phyloP scores from a whole-genome alignment of 2,329 filamentous ascomycete genomes.

The Scedosporium minutisporum region DNA sequence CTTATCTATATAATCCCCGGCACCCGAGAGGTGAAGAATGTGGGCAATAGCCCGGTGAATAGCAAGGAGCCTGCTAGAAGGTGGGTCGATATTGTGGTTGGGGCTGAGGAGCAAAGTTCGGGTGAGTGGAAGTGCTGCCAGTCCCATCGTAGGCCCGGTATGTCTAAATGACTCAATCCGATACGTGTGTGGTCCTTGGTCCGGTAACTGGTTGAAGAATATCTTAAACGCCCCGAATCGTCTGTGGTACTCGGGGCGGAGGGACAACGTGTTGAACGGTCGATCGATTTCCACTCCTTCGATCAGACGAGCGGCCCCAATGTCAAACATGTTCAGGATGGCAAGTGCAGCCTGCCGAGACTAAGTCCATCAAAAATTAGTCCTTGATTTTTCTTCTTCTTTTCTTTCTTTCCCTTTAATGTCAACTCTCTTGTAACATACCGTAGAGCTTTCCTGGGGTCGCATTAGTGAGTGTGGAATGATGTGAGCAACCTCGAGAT shows the following conservation, averaged over 20 bases:
- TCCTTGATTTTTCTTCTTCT: neutral
- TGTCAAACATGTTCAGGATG: neutral
- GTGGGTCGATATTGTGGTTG: neutral
- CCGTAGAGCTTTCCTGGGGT: neutral
- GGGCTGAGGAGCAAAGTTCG: neutral
- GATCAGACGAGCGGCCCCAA: neutral
- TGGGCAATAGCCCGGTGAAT: neutral
- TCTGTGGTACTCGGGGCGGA: neutral
- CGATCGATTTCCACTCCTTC: neutral
- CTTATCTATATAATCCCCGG: neutral
- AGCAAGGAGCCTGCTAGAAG: neutral
- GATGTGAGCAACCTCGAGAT: neutral
- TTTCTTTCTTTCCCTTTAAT: too few species aligned
- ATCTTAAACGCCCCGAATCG: neutral
- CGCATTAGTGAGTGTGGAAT: neutral
- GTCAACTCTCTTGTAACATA: neutral
- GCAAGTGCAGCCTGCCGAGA: neutral
- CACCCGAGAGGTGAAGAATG: neutral
- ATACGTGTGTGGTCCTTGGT: neutral
- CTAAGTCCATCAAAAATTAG: neutral
- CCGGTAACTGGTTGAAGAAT: neutral
- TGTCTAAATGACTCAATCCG: neutral
- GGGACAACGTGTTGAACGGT: neutral
- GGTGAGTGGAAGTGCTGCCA: neutral
- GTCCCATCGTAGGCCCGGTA: too few species aligned